phyloP scores from a whole-genome alignment of 306 rosid species.

The Malus sieversii region DNA sequence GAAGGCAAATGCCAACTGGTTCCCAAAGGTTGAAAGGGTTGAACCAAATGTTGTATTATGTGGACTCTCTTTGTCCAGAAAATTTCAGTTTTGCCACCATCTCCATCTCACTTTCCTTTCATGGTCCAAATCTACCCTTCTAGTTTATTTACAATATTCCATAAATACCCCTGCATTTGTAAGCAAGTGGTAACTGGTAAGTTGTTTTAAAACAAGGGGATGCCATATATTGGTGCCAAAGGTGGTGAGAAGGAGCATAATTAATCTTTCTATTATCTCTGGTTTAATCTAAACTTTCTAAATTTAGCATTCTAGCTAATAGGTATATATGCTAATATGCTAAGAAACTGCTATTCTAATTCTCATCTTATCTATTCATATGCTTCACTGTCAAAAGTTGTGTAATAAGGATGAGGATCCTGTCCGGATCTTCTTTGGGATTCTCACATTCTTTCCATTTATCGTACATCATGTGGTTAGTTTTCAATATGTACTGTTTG shows the following conservation, averaged over 20 bases:
- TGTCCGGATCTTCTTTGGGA: too few species aligned
- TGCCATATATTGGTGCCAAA: neutral
- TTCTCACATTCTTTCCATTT: too few species aligned
- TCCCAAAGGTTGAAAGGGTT: neutral
- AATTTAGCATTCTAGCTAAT: neutral
- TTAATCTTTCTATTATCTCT: neutral
- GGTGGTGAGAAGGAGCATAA: neutral
- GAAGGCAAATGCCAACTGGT: neutral
- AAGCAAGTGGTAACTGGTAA: neutral
- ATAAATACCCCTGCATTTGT: slow-evolving; percentile 3
- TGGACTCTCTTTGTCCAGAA: slow-evolving; percentile 23
- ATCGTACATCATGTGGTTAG: too few species aligned
- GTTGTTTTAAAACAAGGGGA: neutral
- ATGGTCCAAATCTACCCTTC: slow-evolving; percentile 2
- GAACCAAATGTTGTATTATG: neutral
- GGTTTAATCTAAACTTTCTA: neutral
- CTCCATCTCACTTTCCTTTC: slow-evolving; percentile 13
- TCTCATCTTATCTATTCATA: neutral
- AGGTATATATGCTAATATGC: neutral
- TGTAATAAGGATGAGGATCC: neutral
- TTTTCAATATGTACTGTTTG: too few species aligned
- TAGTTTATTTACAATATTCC: neutral
- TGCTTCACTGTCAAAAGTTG: too few species aligned
- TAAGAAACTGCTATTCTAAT: neutral
- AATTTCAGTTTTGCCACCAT: slow-evolving; percentile 17